Base-by-base conservation (phyloP, 768 basidiomycete genomes). In the Paxillus involutus region DNA sequence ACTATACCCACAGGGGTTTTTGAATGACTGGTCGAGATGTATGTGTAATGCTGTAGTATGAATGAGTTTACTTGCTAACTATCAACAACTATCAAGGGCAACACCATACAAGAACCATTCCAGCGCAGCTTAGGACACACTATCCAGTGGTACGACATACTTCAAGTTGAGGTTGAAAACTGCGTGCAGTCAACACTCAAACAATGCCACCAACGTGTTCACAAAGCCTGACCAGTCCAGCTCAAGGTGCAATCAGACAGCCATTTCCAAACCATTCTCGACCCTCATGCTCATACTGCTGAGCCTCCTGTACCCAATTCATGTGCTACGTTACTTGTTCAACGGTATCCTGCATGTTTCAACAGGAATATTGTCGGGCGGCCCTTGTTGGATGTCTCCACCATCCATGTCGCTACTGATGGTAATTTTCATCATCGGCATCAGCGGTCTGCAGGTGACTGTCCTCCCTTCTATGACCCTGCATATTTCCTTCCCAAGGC, bases 391-490 rank as follows among this genome's bases (percentile, higher is more conserved):
- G 21, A 50, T 6, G 73, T n/a, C n/a, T n/a, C n/a, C n/a, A n/a
- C n/a, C 50, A 60, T 77, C 9, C 73, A 75, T 37, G 55, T 77
- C 1, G 65, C 65, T 0, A 61, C 63, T 0, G 74, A 77, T 62
- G 73, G 73, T 0, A 75, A 74, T 37, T 77, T 77, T 53, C 70
- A 73, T 44, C 73, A 78, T 49, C 57, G 65, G 0, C 76, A 79
- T 49, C 46, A 61, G 2, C 17, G 46, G 1, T 46, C 53, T 4
- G 69, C 65, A 0, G 73, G 72, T 3, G 64, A 76, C 42, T 63
- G 69, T 26, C 68, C 71, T 0, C 21, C 44, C 5, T 73, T 72
- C 24, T 70, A 75, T 29, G 56, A 71, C 0, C 68, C 72, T 0
- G 39, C 53, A 4, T 71, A 70, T 41, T 62, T 77, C 36, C 24